Evolutionary conservation across 106 monocot species (phyloP).

Genomic region (Hemerocallis citrina): DNA sequence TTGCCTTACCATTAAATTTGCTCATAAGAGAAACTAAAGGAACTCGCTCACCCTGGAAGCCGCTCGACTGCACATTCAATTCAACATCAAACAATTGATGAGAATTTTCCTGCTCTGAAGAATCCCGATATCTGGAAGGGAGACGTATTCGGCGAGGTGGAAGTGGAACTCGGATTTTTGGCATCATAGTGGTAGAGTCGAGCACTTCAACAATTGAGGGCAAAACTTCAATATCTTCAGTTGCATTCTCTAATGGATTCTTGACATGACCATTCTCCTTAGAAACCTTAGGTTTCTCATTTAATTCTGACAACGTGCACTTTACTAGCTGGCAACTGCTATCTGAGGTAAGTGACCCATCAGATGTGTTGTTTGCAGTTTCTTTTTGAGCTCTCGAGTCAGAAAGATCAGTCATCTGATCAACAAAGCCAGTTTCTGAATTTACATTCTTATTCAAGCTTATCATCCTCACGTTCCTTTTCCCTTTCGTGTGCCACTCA

Average conservation of each 20-base stretch:
- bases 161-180: constrained; percentile 4
- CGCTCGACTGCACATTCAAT: constrained; percentile 43
- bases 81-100: constrained; percentile 56
- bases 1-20: constrained; percentile 51
- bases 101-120: constrained; percentile 8
- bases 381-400: background rate
- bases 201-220: constrained; percentile 7
- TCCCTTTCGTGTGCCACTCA: constrained; percentile 15
- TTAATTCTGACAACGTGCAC: constrained; percentile 15
- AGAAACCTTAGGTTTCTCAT: constrained; percentile 1
- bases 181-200: background rate
- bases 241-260: constrained; percentile 5
- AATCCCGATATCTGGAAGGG: constrained; percentile 9
- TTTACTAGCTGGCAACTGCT: constrained; percentile 13
- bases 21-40: constrained; percentile 84
- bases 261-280: background rate
- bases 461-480: constrained; percentile 10
- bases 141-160: constrained; percentile 3
- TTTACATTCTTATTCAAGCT: constrained; percentile 13
- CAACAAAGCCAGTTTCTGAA: constrained; percentile 7
- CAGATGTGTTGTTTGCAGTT: constrained; percentile 10
- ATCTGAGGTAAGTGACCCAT: constrained; percentile 22
- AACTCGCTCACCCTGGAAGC: constrained; percentile 36
- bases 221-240: constrained; percentile 9
- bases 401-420: constrained; percentile 6